phyloP scores from a whole-genome alignment of 2,329 filamentous ascomycete species.

The Xylaria sp. region DNA sequence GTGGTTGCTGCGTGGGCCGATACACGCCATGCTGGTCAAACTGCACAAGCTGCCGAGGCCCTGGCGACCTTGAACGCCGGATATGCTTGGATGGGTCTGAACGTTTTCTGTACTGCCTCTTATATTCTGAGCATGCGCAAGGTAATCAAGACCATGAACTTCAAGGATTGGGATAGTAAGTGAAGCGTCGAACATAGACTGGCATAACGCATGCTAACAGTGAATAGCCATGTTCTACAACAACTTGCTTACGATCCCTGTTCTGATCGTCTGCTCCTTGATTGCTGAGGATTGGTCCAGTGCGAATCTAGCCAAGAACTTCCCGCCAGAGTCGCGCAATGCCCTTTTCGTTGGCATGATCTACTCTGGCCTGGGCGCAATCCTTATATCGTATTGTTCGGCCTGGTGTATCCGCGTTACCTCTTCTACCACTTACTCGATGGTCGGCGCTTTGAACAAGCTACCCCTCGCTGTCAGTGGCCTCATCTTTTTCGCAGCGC shows the following conservation, averaged over 20 bases:
- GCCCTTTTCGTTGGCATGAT: slow-evolving; percentile 88
- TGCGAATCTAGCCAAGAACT: slow-evolving; percentile 85
- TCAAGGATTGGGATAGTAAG: slow-evolving; percentile 99
- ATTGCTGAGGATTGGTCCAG: slow-evolving; percentile 92
- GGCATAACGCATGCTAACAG: slow-evolving; percentile 47
- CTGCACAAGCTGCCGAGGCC: slow-evolving; percentile 73
- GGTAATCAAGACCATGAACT: slow-evolving; percentile 99
- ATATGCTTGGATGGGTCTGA: slow-evolving; percentile 98
- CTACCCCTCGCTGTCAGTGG: slow-evolving; percentile 93
- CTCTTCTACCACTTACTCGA: slow-evolving; percentile 97
- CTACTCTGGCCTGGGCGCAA: slow-evolving; percentile 90
- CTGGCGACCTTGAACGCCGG: slow-evolving; percentile 93
- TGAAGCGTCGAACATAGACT: slow-evolving; percentile 44
- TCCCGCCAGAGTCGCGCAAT: slow-evolving; percentile 84
- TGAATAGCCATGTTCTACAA: slow-evolving; percentile 97
- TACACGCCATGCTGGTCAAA: slow-evolving; percentile 72
- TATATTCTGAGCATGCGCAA: slow-evolving; percentile 96
- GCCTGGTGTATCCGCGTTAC: slow-evolving; percentile 99
- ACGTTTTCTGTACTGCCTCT: slow-evolving; percentile 92
- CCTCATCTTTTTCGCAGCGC: slow-evolving; percentile 93
- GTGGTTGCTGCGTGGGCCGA: slow-evolving; percentile 97
- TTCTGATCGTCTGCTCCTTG: slow-evolving; percentile 84
- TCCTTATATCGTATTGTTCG: slow-evolving; percentile 99
- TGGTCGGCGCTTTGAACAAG: slow-evolving; percentile 99
- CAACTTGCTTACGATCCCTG: slow-evolving; percentile 95